Base-by-base conservation (phyloP, 805 yeast species). In the Hanseniaspora opuntiae region DNA sequence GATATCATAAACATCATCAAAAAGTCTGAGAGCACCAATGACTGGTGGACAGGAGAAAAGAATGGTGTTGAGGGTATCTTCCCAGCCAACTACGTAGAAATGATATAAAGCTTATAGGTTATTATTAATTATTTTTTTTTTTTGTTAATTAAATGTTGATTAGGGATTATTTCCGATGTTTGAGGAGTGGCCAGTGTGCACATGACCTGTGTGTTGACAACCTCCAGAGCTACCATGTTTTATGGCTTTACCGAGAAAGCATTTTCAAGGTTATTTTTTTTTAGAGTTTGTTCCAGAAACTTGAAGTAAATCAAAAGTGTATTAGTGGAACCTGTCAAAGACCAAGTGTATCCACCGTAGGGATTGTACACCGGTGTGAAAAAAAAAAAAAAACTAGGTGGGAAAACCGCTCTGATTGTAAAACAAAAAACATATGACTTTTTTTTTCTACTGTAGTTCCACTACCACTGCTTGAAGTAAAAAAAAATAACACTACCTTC, bases 1-100 rank as follows among this genome's bases (percentile, higher is more conserved):
- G 98, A 93, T 66, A 84, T 86, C 16, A 86, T 93, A 60, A 82
- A 86, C 42, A 84, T 93, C 59, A 71, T 86, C 54, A 86, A 88
- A 67, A 86, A 85, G 67, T 81, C 93, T 10, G 89, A 84, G 9
- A 83, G 96, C 14, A 78, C 81, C 48, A 95, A 93, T 65, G 97
- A 93, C 66, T 93, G 98, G 98, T 93, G 98, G 98, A 87, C 96
- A 0, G 98, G 98, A 28, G 80, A 84, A 64, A 71, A 80, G 53
- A 85, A 84, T 59, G 90, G 94, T 12, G 70, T 69, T 57, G 86
- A 86, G 61, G 98, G 98, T 42, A 89, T 89, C 22, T 90, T 90
- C 76, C 98, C 98, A 10, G 98, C 98, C 2, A 90, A 90, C 66
- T 90, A 90, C 64, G 97, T 90, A 42, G 95, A 89, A 64, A 68